Conservation (phyloP, 495 filamentous ascomycete genomes). For the Stereocaulon alpinum region DNA sequence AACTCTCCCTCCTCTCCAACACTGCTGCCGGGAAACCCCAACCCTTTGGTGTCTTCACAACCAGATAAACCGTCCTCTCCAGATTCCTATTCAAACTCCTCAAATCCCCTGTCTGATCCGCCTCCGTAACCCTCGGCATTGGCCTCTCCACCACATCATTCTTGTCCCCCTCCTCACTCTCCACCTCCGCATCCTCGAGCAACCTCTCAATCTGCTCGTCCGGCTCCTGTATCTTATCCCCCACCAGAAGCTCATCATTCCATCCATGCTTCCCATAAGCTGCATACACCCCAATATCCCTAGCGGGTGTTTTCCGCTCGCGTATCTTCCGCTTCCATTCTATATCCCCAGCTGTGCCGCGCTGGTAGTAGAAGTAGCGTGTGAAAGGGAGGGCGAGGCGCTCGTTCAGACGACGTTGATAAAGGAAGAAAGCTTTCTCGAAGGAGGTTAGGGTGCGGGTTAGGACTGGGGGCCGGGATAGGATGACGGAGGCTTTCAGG, state of each 20-base stretch:
- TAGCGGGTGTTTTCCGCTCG: conserved; percentile 61
- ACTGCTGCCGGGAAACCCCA: conserved; percentile 73
- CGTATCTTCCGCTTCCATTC: conserved; percentile 85
- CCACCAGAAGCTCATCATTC: conserved; percentile 87
- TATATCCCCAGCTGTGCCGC: conserved; percentile 67
- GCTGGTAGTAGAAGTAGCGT: conserved; percentile 92
- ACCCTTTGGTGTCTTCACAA: conserved; percentile 55
- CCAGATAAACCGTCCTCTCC: conserved; percentile 71
- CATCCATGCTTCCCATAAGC: conserved; percentile 68
- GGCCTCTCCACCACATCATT: conserved; percentile 63
- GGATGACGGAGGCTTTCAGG: conserved; percentile 69
- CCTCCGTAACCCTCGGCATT: conserved; percentile 60
- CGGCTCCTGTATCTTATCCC: conserved; percentile 48
- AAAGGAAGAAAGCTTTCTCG: conserved; percentile 87
- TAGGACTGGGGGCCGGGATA: conserved; percentile 78
- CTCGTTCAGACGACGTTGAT: conserved; percentile 95
- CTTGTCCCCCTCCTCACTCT: conserved; percentile 50
- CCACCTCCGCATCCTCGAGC: conserved; percentile 64
- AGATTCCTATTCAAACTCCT: conserved; percentile 68
- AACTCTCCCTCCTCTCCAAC: conserved; percentile 56
- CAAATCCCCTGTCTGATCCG: conserved; percentile 63
- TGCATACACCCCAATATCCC: conserved; percentile 80
- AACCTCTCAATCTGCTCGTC: conserved; percentile 54
- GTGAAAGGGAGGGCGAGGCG: conserved; percentile 82
- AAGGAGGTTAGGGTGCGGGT: conserved; percentile 77